A percentile compares a stretch with the other conserved stretches of the same genome.
Conservation (phyloP, 805 yeast species). For the Candida suzukii region DNA sequence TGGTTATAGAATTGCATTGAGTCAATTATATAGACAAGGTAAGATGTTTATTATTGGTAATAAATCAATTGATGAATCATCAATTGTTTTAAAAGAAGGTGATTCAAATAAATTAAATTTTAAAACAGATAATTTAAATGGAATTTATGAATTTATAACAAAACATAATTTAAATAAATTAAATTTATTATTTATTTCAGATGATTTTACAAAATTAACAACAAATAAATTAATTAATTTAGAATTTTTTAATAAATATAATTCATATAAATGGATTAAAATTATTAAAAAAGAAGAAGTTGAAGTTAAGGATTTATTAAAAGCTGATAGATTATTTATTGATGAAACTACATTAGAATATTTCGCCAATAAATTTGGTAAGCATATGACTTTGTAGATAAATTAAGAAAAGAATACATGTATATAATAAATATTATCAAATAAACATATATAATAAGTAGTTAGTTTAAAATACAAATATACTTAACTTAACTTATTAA, state of each 20-base stretch:
- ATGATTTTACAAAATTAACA: conserved; percentile 24
- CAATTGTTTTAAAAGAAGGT: conserved; percentile 10
- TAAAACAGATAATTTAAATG: conserved; percentile 19
- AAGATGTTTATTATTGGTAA: conserved; percentile 64
- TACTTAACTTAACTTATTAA: no score
- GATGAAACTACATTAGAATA: conserved; percentile 36
- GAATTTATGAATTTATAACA: conserved; percentile 30
- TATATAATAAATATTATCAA: background rate
- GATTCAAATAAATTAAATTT: conserved; percentile 23
- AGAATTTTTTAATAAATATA: conserved; percentile 54
- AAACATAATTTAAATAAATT: conserved; percentile 42
- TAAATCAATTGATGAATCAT: conserved; percentile 15
- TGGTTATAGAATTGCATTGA: conserved; percentile 78
- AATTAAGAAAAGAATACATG: background rate
- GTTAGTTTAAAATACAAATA: no score
- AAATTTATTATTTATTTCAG: conserved; percentile 62
- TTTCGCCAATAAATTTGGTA: background rate
- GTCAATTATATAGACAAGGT: conserved; percentile 74
- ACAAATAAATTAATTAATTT: conserved; percentile 9
- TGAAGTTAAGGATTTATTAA: conserved; percentile 76
- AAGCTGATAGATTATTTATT: conserved; percentile 68
- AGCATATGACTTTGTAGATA: background rate
- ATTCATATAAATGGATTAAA: conserved; percentile 47
- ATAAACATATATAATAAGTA: no score
- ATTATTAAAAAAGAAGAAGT: conserved; percentile 71